Evolutionary conservation across 495 filamentous ascomycete genomes (phyloP).

Genomic region (Oidiodendron maius): DNA sequence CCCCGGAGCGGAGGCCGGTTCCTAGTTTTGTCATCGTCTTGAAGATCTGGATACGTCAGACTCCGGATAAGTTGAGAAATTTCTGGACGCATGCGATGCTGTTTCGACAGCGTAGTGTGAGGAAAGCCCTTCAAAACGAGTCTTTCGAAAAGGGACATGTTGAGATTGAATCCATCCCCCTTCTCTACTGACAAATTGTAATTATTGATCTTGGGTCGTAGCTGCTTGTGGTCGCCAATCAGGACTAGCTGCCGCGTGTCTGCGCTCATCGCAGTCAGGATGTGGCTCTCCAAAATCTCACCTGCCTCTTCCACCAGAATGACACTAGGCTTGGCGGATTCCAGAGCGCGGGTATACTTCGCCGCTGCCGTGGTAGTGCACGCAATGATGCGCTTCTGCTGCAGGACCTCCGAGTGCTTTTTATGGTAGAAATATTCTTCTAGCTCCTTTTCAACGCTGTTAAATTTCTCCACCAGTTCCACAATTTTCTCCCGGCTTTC

Average conservation of each 20-base stretch:
- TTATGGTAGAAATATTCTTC: slow-evolving; percentile 37
- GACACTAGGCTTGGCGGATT: slow-evolving; percentile 43
- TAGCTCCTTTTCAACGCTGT: slow-evolving; percentile 35
- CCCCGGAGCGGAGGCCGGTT: slow-evolving; percentile 47
- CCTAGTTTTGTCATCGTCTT: slow-evolving; percentile 50
- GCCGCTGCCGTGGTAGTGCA: slow-evolving; percentile 75
- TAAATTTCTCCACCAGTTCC: slow-evolving; percentile 31
- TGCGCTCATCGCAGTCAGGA: slow-evolving; percentile 55
- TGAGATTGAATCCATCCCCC: slow-evolving; percentile 64
- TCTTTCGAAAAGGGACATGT: slow-evolving; percentile 68
- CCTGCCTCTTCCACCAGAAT: slow-evolving; percentile 74
- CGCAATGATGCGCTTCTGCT: slow-evolving; percentile 57
- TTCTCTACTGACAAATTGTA: slow-evolving; percentile 60
- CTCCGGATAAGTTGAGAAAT: slow-evolving; percentile 56
- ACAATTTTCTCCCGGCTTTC: slow-evolving; percentile 41
- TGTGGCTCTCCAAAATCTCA: slow-evolving; percentile 69
- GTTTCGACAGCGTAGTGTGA: slow-evolving; percentile 51
- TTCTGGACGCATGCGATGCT: slow-evolving; percentile 69
- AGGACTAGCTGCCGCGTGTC: slow-evolving; percentile 62
- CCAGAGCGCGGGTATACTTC: slow-evolving; percentile 49
- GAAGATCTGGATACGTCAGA: slow-evolving; percentile 59
- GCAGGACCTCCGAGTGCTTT: slow-evolving; percentile 38
- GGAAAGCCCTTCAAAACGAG: slow-evolving; percentile 50
- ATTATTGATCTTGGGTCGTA: slow-evolving; percentile 44
- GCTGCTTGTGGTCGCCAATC: slow-evolving; percentile 75